phyloP scores from a whole-genome alignment of 106 monocot genomes.

The Dendrobium nobile region DNA sequence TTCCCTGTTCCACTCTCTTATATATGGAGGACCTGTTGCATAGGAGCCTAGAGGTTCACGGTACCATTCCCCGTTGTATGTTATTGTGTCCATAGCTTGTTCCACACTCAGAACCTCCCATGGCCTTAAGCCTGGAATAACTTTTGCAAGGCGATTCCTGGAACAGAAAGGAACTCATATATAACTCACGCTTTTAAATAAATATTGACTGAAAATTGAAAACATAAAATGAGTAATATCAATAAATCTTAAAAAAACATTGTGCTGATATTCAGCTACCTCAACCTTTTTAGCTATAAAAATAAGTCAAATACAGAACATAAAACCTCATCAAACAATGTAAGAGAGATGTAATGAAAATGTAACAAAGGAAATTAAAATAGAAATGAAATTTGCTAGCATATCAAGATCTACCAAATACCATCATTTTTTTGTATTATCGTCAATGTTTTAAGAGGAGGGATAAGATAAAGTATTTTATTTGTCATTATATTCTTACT shows the following conservation, averaged over 20 bases:
- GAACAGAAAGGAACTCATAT: not conserved
- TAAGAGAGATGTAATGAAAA: too few species aligned
- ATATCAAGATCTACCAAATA: too few species aligned
- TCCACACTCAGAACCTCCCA: constrained; percentile 86
- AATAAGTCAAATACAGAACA: too few species aligned
- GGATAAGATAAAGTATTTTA: too few species aligned
- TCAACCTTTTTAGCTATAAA: too few species aligned
- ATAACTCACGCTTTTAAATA: not conserved
- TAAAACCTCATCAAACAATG: too few species aligned
- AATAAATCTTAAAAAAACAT: not conserved
- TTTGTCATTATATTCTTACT: too few species aligned
- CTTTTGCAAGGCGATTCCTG: constrained; percentile 67
- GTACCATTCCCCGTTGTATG: constrained; percentile 69
- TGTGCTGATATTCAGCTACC: too few species aligned
- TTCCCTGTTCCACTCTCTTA: constrained; percentile 70
- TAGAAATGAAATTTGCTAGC: too few species aligned
- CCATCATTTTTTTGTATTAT: too few species aligned
- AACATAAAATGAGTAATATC: not conserved
- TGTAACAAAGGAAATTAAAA: too few species aligned
- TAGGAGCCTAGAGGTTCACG: constrained; percentile 69
- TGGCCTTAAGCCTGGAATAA: constrained; percentile 75
- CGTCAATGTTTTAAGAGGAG: too few species aligned
- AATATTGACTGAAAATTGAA: not conserved
- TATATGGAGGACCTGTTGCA: constrained; percentile 73
- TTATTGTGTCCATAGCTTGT: constrained; percentile 81